Evolutionary conservation across 352 stramenopile genomes (phyloP).

Genomic region (Pythium sukuiense): DNA sequence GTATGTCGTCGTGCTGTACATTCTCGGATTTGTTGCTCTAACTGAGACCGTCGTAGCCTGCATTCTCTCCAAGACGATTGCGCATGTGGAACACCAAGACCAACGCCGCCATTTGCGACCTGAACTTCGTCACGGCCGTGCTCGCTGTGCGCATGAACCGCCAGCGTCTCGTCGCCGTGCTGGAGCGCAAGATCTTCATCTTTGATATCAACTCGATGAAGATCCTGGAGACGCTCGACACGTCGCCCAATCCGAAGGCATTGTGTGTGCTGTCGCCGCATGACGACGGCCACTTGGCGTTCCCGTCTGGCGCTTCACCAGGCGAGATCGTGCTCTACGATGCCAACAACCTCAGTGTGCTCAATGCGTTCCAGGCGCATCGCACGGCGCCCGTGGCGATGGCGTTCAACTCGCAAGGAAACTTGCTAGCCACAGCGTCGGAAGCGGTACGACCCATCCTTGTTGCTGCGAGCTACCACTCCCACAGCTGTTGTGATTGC

Average conservation of each 20-base stretch:
- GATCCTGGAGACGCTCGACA: constrained; percentile 90
- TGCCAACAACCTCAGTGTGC: constrained; percentile 89
- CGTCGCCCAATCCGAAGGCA: constrained; percentile 83
- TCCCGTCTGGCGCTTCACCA: constrained; percentile 74
- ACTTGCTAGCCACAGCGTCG: constrained; percentile 88
- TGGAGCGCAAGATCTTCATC: constrained; percentile 92
- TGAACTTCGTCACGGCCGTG: constrained; percentile 91
- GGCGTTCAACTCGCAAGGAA: constrained; percentile 85
- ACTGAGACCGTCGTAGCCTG: constrained; percentile 42
- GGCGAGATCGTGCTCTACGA: constrained; percentile 93
- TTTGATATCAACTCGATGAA: constrained; percentile 95
- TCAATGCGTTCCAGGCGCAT: constrained; percentile 91
- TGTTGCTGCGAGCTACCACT: background rate
- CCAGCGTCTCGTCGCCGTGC: constrained; percentile 82
- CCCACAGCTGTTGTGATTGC: constrained; percentile 18
- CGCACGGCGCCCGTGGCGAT: constrained; percentile 85
- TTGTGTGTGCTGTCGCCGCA: constrained; percentile 85
- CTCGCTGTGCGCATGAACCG: constrained; percentile 91
- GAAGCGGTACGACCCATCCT: constrained; percentile 62
- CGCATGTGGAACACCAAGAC: constrained; percentile 93
- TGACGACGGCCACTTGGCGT: constrained; percentile 84
- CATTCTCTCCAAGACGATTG: constrained; percentile 88
- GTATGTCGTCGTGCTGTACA: background rate
- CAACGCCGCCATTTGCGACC: constrained; percentile 85
- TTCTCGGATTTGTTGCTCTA: background rate